Evolutionary conservation across 805 yeast species (phyloP).

Genomic region (Starmerella vitae): DNA sequence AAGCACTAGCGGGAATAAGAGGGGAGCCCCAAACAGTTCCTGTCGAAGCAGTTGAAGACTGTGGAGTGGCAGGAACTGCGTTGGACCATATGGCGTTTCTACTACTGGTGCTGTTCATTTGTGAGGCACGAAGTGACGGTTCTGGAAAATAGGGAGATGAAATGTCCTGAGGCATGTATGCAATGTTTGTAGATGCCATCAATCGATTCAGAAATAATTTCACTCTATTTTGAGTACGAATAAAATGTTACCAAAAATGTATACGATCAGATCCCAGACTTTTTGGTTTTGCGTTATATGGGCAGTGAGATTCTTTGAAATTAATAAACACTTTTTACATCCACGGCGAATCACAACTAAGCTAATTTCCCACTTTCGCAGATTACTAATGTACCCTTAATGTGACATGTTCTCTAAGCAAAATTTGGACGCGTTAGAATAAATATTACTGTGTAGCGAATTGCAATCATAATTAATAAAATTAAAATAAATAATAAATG

Average conservation of each 20-base stretch:
- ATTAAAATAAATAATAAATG: too few relatives aligned
- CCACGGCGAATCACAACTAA: conserved; percentile 5
- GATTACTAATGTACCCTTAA: not conserved
- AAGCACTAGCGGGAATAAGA: not conserved
- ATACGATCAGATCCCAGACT: too few relatives aligned
- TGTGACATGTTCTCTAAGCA: too few relatives aligned
- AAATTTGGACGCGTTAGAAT: too few relatives aligned
- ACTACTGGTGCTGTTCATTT: not conserved
- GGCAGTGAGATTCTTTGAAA: too few relatives aligned
- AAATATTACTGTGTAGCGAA: too few relatives aligned
- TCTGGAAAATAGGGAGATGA: conserved; percentile 9
- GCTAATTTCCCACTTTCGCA: conserved; percentile 4
- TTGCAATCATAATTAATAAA: too few relatives aligned
- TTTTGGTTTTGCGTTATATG: too few relatives aligned
- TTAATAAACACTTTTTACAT: too few relatives aligned
- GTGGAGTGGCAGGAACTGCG: conserved; percentile 14
- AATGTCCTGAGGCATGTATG: conserved; percentile 13
- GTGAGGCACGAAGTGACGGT: not conserved
- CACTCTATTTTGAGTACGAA: too few relatives aligned
- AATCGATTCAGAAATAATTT: too few relatives aligned
- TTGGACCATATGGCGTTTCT: conserved; percentile 10
- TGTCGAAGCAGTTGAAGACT: conserved; percentile 8
- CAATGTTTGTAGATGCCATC: conserved; percentile 13
- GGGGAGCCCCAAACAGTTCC: conserved; percentile 16
- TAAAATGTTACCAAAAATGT: too few relatives aligned